These are phyloP conservation scores for Arthrobotrys pseudoclavata DNA, from an alignment of 2,329 filamentous ascomycete genomes.

Conservation along the genomic window DNA sequence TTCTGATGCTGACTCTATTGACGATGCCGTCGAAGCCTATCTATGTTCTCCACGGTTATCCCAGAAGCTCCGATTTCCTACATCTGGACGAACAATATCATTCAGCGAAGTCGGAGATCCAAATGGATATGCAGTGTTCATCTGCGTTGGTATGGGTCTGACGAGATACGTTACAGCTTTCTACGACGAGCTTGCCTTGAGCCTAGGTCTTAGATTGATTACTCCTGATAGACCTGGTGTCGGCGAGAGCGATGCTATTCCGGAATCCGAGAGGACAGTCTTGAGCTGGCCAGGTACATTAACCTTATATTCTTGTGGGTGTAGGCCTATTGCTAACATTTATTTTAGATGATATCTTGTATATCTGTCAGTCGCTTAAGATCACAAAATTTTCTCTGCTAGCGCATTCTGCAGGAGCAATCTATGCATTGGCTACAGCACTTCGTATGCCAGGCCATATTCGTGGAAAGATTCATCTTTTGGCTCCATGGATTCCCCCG, in stretches of 20 bases:
- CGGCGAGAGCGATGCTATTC: slow-evolving; percentile 88
- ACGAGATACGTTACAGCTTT: slow-evolving; percentile 97
- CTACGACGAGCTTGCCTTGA: slow-evolving; percentile 93
- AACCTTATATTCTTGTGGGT: background rate
- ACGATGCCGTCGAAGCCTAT: slow-evolving; percentile 87
- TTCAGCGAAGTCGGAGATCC: slow-evolving; percentile 97
- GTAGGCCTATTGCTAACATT: slow-evolving; percentile 51
- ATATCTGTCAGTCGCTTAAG: slow-evolving; percentile 90
- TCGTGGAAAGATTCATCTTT: slow-evolving; percentile 89
- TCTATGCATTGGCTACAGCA: slow-evolving; percentile 95
- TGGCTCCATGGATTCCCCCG: slow-evolving; percentile 97
- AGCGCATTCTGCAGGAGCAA: slow-evolving; percentile 96
- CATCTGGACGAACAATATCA: slow-evolving; percentile 87
- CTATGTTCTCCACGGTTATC: slow-evolving; percentile 85
- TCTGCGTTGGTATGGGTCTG: slow-evolving; percentile 97
- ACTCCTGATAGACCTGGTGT: slow-evolving; percentile 95
- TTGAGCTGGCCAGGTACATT: slow-evolving; percentile 90
- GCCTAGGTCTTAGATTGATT: slow-evolving; percentile 88
- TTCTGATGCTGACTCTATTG: slow-evolving; percentile 85
- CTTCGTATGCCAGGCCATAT: slow-evolving; percentile 97
- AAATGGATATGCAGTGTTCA: slow-evolving; percentile 90
- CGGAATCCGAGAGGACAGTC: slow-evolving; percentile 85
- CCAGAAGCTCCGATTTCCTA: slow-evolving; percentile 87
- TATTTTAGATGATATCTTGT: slow-evolving; percentile 80
- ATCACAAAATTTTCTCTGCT: slow-evolving; percentile 97